These are phyloP conservation scores for Pezicula carpinea DNA, from an alignment of 2,329 filamentous ascomycete species.

Conservation along the genomic window DNA sequence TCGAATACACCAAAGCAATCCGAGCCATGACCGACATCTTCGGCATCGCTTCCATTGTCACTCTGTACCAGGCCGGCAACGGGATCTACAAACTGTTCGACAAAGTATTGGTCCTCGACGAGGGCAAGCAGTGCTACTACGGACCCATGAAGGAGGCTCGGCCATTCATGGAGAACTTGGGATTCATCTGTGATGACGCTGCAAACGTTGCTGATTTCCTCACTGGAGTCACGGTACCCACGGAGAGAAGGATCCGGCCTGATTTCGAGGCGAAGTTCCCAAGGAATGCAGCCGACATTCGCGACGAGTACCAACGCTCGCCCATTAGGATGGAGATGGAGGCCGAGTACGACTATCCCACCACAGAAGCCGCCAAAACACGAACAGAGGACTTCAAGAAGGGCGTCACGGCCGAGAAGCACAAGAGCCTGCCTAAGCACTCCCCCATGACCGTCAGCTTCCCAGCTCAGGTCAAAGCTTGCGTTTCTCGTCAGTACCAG, in stretches of 20 bases:
- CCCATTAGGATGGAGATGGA: conserved; percentile 45
- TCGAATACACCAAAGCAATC: conserved; percentile 58
- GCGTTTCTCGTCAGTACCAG: conserved; percentile 57
- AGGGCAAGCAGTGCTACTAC: conserved; percentile 62
- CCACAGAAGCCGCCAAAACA: conserved; percentile 39
- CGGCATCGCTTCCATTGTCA: conserved; percentile 56
- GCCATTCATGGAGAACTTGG: conserved; percentile 60
- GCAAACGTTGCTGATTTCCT: conserved; percentile 63
- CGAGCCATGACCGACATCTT: conserved; percentile 59
- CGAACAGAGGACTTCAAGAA: conserved; percentile 47
- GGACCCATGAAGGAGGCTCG: conserved; percentile 53
- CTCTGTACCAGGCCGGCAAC: conserved; percentile 66
- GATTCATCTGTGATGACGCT: conserved; percentile 57
- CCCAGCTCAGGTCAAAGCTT: conserved; percentile 48
- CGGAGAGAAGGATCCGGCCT: conserved; percentile 57
- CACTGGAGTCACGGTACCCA: conserved; percentile 49
- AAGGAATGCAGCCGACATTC: conserved; percentile 39
- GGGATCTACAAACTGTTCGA: conserved; percentile 67
- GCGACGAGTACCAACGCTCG: conserved; percentile 46
- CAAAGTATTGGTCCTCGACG: conserved; percentile 64
- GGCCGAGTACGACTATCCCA: conserved; percentile 53
- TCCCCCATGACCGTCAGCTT: conserved; percentile 55
- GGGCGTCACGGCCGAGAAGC: conserved; percentile 48
- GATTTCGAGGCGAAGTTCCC: conserved; percentile 39
- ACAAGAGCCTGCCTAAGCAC: conserved; percentile 44